Conservation (phyloP, 352 stramenopile genomes). For the Albugo laibachii region DNA sequence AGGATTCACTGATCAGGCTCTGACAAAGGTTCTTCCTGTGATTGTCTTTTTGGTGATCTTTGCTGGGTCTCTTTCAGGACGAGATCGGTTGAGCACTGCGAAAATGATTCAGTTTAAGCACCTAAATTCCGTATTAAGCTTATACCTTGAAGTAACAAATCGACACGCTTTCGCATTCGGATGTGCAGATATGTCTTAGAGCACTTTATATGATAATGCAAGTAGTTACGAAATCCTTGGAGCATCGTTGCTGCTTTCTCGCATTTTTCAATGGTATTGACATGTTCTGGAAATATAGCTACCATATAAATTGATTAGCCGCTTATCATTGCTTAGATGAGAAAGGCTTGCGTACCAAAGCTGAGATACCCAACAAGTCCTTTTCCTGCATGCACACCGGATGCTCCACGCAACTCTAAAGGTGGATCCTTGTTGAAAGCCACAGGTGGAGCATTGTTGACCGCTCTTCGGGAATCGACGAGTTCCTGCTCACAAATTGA, state of each 20-base stretch:
- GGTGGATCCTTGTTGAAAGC: conserved; percentile 81
- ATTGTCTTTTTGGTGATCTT: conserved; percentile 87
- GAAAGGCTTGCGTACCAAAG: conserved; percentile 11
- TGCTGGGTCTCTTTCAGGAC: conserved; percentile 72
- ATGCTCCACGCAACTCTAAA: conserved; percentile 61
- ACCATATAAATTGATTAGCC: conserved; percentile 2
- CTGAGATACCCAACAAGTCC: conserved; percentile 83
- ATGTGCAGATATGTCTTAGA: conserved; percentile 93
- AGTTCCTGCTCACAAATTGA: conserved; percentile 46
- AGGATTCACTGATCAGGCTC: conserved; percentile 16
- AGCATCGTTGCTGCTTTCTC: conserved; percentile 77
- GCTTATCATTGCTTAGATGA: not conserved
- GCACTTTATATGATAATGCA: conserved; percentile 94
- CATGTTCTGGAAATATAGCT: conserved; percentile 78
- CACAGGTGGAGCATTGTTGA: conserved; percentile 85
- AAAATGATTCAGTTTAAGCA: not conserved
- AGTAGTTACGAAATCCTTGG: conserved; percentile 82
- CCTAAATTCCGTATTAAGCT: not conserved
- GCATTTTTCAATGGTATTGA: conserved; percentile 74
- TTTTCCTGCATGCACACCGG: conserved; percentile 26
- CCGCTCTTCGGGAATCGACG: conserved; percentile 78
- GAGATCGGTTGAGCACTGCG: conserved; percentile 82
- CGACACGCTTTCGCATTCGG: conserved; percentile 87
- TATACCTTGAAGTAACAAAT: conserved; percentile 76
- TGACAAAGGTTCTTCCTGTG: conserved; percentile 77